These are phyloP conservation scores for Saksenaea oblongispora DNA, from an alignment of 371 early-diverging fungal genomes.

Conservation along the genomic window DNA sequence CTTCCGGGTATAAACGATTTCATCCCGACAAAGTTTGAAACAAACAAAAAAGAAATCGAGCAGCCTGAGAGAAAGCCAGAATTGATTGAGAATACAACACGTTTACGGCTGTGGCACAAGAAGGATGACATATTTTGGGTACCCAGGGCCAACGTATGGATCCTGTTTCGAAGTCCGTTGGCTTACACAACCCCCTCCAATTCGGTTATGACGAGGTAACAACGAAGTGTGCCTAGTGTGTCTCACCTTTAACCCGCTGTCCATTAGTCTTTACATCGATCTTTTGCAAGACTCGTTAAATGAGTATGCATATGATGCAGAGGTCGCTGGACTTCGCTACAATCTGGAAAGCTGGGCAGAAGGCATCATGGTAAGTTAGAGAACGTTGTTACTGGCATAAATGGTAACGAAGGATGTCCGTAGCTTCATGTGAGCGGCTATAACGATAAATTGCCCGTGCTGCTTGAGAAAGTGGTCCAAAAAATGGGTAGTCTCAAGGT, in stretches of 20 bases:
- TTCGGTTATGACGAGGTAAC: slow-evolving; percentile 47
- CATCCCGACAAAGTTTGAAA: slow-evolving; percentile 76
- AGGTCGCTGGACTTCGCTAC: slow-evolving; percentile 82
- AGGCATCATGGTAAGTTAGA: slow-evolving; percentile 56
- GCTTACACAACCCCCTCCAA: slow-evolving; percentile 65
- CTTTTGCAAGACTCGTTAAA: slow-evolving; percentile 80
- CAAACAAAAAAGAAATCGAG: slow-evolving; percentile 45
- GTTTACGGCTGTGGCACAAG: slow-evolving; percentile 88
- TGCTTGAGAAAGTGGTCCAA: slow-evolving; percentile 72
- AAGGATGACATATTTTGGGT: slow-evolving; percentile 91
- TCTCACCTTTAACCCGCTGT: not conserved
- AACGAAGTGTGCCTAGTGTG: not conserved
- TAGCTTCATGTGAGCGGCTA: slow-evolving; percentile 75
- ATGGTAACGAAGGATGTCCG: not conserved
- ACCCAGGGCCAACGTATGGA: slow-evolving; percentile 70
- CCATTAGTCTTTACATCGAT: slow-evolving; percentile 65
- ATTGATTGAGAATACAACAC: slow-evolving; percentile 64
- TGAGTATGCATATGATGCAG: slow-evolving; percentile 87
- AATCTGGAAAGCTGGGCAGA: slow-evolving; percentile 67
- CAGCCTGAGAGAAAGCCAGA: slow-evolving; percentile 43
- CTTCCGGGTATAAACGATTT: slow-evolving; percentile 83
- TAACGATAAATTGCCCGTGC: slow-evolving; percentile 78
- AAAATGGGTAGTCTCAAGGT: slow-evolving; percentile 67
- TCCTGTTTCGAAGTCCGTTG: slow-evolving; percentile 60
- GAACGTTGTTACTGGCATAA: not conserved